These are phyloP conservation scores for Fonsecaea pugnacius DNA, from an alignment of 2,329 filamentous ascomycete species.

Conservation along the genomic window DNA sequence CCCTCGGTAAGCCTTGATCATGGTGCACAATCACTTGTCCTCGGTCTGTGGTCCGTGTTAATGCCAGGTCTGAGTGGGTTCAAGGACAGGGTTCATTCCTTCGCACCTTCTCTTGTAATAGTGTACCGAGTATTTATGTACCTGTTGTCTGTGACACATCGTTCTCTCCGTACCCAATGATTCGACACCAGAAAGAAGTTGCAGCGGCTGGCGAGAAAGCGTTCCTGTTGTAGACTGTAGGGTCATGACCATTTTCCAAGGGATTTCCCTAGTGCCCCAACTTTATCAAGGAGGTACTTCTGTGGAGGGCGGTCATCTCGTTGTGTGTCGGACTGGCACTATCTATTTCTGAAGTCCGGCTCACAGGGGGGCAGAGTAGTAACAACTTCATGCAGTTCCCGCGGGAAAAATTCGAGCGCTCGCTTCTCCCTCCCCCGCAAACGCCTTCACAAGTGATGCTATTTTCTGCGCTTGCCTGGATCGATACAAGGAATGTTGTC, in stretches of 20 bases:
- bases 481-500: not conserved
- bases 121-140: too few species aligned
- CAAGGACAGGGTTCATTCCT: too few species aligned
- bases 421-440: conserved; percentile 4
- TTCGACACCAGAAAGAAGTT: not conserved
- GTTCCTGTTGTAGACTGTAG: too few species aligned
- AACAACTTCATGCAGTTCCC: not conserved
- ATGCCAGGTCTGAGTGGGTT: not conserved
- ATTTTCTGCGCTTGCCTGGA: not conserved
- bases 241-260: too few species aligned
- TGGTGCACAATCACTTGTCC: not conserved
- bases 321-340: too few species aligned
- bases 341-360: too few species aligned
- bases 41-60: not conserved
- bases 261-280: not conserved
- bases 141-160: too few species aligned
- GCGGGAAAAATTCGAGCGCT: not conserved
- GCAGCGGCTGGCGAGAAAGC: not conserved
- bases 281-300: too few species aligned
- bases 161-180: too few species aligned
- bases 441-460: not conserved
- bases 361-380: not conserved
- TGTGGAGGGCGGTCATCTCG: too few species aligned
- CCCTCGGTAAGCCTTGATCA: not conserved
- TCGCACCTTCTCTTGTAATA: too few species aligned